Evolutionary conservation across 2,329 filamentous ascomycete genomes (phyloP), one percentile per base, ranked within the genome.

Genomic region (Trichoderma guizhouense): DNA sequence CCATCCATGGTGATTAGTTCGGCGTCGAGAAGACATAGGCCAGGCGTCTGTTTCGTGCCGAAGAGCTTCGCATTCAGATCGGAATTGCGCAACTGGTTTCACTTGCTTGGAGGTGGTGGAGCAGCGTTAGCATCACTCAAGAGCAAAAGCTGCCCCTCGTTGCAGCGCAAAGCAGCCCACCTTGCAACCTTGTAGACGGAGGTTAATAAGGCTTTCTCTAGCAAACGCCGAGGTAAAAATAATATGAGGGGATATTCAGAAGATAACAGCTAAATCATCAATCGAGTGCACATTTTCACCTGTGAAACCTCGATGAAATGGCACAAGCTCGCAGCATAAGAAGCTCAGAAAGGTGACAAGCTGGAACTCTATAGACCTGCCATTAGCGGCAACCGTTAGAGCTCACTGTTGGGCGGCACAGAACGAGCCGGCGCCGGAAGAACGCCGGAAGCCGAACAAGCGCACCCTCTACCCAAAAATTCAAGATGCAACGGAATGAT

Each of bases 1-100:
- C 88, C 92, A 82, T 96, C 92, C 93, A 96, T 96, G 74, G 76
- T 79, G 73, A 71, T 72, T 73, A 72, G 15, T 73, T 72, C 72
- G 74, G 32, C 60, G 70, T 34, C 61, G 61, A 55, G 72, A 43
- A 66, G 71, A 73, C 72, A 73, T 72, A 67, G 43, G 72, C 67
- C 67, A 62, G 57, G 57, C 26, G 55, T 51, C 60, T 69, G 47
- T n/a, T 24, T 61, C 30, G 47, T 34, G 61, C 24, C 21, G 21
- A 51, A 30, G 68, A 53, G 28, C 21, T 66, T 30, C 32, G 68
- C 71, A 72, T 71, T 18, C 55, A 62, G 69, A 36, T 18, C 55
- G 32, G 72, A 43, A 18, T 63, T 60, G 71, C 43, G 62, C 74
- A 64, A 57, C 24, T 30, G 32, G 43, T 26, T 26, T 57, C 21